Evolutionary conservation across 1,284 basidiomycete species (phyloP), one percentile per base, ranked within the genome.

Genomic region (Microbotryomycetes sp.): DNA sequence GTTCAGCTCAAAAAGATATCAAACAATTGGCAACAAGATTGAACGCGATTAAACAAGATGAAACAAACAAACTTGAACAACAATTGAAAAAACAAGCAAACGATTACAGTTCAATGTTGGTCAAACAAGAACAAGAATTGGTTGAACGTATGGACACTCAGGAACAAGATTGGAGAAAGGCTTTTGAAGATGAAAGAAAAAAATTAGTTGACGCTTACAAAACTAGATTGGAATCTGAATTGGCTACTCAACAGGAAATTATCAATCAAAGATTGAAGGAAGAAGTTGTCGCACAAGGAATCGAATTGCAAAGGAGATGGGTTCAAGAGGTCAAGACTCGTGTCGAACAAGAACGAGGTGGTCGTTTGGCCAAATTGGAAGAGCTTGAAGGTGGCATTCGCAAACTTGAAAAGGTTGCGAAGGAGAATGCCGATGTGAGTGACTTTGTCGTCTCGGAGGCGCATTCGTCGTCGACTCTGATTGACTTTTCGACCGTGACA

Each of bases 291-390:
- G 87, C 92, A 4, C 93, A 97, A 76, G 94, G 93, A 25, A 92
- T 99, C 70, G 94, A 97, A 79, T 84, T 97, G 50, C 94, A 98
- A 76, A 85, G 92, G 56, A 83, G 90, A 66, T 98, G 94, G 93
- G 89, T 97, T 62, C 85, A 89, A 50, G 92, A 97, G 59, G 87
- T 98, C 81, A 96, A 97, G 79, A 82, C 91, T 65, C 87, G 87
- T 71, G 94, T 98, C 61, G 94, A 99, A 78, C 84, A 92, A 73
- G 96, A 98, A 78, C 90, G 96, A 52, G 92, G 92, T 26, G 93
- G 93, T 22, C 87, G 94, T 64, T 82, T 98, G 12, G 89, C 92
- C 64, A 96, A 92, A 78, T 85, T 99, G 47, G 92, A 96, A 74
- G 87, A 93, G 74, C 85, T 99, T 58, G 87, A 92, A 16, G 85